Conservation (phyloP, 2,329 filamentous ascomycete species). For the Ophiocordyceps unilateralis region DNA sequence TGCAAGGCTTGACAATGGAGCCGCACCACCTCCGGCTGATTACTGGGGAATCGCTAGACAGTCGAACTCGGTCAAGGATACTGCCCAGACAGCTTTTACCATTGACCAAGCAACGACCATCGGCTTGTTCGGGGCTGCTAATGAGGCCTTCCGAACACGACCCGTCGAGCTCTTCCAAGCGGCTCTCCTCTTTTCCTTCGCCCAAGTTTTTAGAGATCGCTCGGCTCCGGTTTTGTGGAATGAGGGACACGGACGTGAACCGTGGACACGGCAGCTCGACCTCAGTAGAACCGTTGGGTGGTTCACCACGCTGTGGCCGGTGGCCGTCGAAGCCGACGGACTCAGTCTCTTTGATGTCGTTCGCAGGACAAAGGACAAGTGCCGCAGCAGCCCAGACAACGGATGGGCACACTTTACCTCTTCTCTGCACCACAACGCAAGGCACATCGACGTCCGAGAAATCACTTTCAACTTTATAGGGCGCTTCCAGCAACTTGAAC, state of each 20-base stretch:
- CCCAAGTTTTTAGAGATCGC: too few species aligned
- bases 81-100: too few species aligned
- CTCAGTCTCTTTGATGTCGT: neutral
- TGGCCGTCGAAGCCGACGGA: constrained; percentile 2
- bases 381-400: neutral
- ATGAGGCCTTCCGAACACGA: too few species aligned
- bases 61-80: too few species aligned
- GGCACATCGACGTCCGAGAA: constrained; percentile 11
- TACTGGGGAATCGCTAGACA: too few species aligned
- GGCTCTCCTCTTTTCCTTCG: too few species aligned
- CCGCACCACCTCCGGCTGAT: too few species aligned
- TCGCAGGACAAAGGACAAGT: neutral
- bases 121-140: too few species aligned
- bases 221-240: neutral
- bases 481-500: constrained; percentile 25
- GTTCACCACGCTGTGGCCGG: constrained; percentile 19
- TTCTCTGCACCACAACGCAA: too few species aligned
- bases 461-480: constrained; percentile 30
- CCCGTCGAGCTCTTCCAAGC: too few species aligned
- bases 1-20: too few species aligned
- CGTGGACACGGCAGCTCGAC: constrained; percentile 13
- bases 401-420: constrained; percentile 2
- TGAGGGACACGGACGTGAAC: constrained; percentile 11
- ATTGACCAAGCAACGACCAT: too few species aligned
- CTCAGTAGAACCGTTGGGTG: constrained; percentile 18